Base-by-base conservation (phyloP, 73 alveolate genomes). In the Tetrahymena malaccensis region DNA sequence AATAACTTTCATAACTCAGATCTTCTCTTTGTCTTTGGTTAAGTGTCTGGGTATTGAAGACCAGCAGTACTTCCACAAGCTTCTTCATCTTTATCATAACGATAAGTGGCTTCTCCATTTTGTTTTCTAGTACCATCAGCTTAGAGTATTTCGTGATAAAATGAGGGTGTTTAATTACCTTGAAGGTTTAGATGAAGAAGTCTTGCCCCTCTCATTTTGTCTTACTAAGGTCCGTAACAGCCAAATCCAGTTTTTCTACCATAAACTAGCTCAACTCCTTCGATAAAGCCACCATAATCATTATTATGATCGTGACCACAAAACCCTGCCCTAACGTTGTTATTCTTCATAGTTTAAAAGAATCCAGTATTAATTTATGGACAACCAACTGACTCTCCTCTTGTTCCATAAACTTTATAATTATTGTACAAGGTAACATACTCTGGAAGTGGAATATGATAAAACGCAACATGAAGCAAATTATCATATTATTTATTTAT, bases 231-330 rank as follows among this genome's bases (percentile, higher is more conserved):
- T 1, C 97, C 97, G 33, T 94, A 93, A 34, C 96, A 93, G 34
- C 97, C 97, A 34, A 83, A 96, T 43, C 98, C 98, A 84, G 98
- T 96, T 94, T 96, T 96, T 56, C 98, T 96, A 38, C 98, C 98
- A 96, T 38, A 96, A 0, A 93, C 97, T 34, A 96, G 25, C 27
- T 94, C 89, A 33, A 96, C 89, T 0, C 95, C 95, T 10, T 96
- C 96, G 4, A 93, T 57, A 27, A 40, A 50, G 13, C 98, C 98
- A 11, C 93, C 58, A 43, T 43, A 96, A 43, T 96, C 98, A 84
- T 96, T 96, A 55, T 84, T 56, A 84, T 96, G 98, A 43, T 96
- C 98, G 70, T 96, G 98, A 11, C 98, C 98, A 37, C 85, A 97
- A 43, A 96, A 44, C 0, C 94, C 70, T 56, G 96, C 97, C 22